A percentile compares a stretch with the other conserved stretches of the same genome.
phyloP scores from a whole-genome alignment of 2,329 filamentous ascomycete genomes.

The Cercospora beticola region DNA sequence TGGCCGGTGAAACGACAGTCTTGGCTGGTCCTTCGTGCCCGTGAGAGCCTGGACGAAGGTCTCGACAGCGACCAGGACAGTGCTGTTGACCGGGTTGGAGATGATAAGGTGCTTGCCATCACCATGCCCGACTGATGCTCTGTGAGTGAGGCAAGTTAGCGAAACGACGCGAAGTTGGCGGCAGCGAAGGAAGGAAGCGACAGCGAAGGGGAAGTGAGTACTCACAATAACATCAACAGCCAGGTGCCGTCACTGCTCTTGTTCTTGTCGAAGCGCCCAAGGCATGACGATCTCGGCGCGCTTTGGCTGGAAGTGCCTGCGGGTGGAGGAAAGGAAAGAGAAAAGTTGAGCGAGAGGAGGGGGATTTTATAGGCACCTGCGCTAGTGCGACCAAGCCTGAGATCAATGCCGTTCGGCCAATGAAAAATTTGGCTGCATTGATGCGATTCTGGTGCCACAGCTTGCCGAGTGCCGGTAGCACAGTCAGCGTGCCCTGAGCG shows the following conservation, averaged over 20 bases:
- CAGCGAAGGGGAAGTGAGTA: not conserved
- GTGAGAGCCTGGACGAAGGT: constrained; percentile 87
- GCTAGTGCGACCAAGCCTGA: not conserved
- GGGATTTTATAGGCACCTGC: not conserved
- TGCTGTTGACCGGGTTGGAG: not conserved
- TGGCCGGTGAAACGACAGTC: constrained; percentile 66
- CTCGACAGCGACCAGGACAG: constrained; percentile 58
- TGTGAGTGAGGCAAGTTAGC: not conserved
- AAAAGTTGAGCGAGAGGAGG: not conserved
- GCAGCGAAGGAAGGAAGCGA: not conserved
- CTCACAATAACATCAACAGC: not conserved
- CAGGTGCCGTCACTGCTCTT: not conserved
- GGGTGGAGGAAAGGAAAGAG: not conserved
- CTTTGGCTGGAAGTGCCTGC: not conserved
- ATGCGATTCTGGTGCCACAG: not conserved
- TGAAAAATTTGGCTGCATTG: not conserved
- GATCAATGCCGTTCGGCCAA: not conserved
- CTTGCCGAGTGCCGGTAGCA: not conserved
- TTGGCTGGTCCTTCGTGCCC: constrained; percentile 77
- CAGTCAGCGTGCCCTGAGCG: not conserved
- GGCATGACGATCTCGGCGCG: not conserved
- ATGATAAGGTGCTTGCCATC: not conserved
- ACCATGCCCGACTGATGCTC: not conserved
- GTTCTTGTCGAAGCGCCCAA: not conserved
- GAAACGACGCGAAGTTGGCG: not conserved